Evolutionary conservation across 1,284 basidiomycete genomes (phyloP), one percentile per base, ranked within the genome.

Genomic region (Phylloporus sp.): DNA sequence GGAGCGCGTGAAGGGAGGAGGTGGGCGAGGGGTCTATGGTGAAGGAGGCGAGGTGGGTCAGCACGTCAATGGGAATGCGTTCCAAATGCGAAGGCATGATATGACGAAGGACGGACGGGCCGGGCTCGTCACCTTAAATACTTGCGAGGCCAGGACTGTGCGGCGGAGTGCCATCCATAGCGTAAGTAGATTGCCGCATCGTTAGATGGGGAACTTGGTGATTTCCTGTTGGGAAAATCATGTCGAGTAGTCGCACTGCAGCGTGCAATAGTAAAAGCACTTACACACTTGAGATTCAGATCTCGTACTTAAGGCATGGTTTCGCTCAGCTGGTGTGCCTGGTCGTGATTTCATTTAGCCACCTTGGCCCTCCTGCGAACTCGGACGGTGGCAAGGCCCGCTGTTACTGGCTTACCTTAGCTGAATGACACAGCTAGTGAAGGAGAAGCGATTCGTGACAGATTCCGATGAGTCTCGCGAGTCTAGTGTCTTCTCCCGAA

Each of bases 21-120:
- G 78, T 73, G 32, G 75, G 68, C 8, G 76, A 74, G 12, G 76
- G 73, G 15, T 79, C 75, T 24, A 78, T 79, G 29, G 78, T 74
- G 52, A 82, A 76, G 64, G 81, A 77, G 15, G 84, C 84, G 28
- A 88, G 79, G 64, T 85, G 74, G 40, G 80, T 79, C n/a, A 88
- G 78, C 60, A 88, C 72, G 66, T 87, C 84, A 66, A 73, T 72
- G 40, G 86, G 86, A 55, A 85, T 67, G 7, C 68, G 73, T 59
- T 85, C 80, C 55, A 88, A 74, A 58, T 68, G 71, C 64, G 82
- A 80, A 68, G 74, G 46, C 82, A 83, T 84, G 55, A 42, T 56
- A 66, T 67, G 64, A 62, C 68, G 68, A 66, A 58, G 68, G 56
- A 37, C 57, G 39, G 53, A 42, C 66, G 58, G 59, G 18, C 54